These are phyloP conservation scores for Anaeramoeba flamelloides DNA, from an alignment of 78 protist species.

Conservation along the genomic window DNA sequence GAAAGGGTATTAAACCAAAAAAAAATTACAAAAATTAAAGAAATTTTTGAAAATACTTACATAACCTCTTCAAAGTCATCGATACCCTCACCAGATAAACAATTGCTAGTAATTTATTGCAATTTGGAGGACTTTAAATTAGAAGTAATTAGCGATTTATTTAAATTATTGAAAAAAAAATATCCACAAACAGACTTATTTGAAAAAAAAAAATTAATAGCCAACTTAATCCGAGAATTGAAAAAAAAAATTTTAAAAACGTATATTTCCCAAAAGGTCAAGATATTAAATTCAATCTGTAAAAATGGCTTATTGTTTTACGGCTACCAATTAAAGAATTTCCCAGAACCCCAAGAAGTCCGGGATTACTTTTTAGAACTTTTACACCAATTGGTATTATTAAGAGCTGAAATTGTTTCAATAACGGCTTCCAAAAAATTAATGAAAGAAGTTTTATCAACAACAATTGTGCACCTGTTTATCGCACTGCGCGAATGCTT, in stretches of 20 bases:
- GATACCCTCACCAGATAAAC: background rate
- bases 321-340: background rate
- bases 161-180: no score
- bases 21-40: background rate
- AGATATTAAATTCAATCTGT: background rate
- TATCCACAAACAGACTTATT: background rate
- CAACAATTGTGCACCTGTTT: no score
- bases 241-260: no score
- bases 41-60: no score
- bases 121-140: background rate
- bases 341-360: background rate
- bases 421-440: no score
- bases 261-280: background rate
- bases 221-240: background rate
- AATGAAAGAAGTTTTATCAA: no score
- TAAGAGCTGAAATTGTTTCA: background rate
- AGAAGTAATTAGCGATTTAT: background rate
- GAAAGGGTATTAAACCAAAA: background rate
- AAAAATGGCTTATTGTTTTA: background rate
- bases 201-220: background rate
- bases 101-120: background rate
- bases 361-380: background rate
- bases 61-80: background rate
- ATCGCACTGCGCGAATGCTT: no score
- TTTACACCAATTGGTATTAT: background rate